Percentiles rank a stretch among this genome's conserved stretches.
phyloP scores from a whole-genome alignment of 1,284 basidiomycete genomes.

The Tausonia pullulans region DNA sequence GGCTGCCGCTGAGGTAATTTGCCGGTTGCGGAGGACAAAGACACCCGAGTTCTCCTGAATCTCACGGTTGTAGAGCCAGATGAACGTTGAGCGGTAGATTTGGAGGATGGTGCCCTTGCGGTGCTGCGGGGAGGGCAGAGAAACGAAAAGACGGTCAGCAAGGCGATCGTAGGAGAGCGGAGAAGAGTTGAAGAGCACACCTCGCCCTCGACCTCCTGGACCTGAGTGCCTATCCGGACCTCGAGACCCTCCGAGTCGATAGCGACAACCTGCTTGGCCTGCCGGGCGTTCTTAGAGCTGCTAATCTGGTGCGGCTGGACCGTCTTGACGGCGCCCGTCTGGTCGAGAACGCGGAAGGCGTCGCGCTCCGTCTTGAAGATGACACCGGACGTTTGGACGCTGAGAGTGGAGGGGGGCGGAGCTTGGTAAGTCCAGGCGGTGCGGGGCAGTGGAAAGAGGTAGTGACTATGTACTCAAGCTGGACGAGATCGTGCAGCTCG shows the following conservation, averaged over 20 bases:
- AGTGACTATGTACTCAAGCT: slow-evolving; percentile 65
- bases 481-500: slow-evolving; percentile 91
- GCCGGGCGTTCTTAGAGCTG: slow-evolving; percentile 54
- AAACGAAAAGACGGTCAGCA: background rate
- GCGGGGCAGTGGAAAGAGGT: background rate
- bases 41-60: slow-evolving; percentile 84
- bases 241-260: slow-evolving; percentile 77
- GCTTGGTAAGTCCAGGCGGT: background rate
- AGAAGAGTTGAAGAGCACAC: slow-evolving; percentile 38
- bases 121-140: slow-evolving; percentile 37
- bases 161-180: background rate
- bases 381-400: slow-evolving; percentile 43
- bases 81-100: slow-evolving; percentile 88
- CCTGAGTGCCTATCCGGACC: slow-evolving; percentile 45
- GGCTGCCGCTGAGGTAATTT: slow-evolving; percentile 44
- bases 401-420: background rate
- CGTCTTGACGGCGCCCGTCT: slow-evolving; percentile 75
- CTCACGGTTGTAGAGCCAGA: slow-evolving; percentile 89
- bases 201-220: slow-evolving; percentile 86
- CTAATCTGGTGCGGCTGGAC: slow-evolving; percentile 94
- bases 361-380: slow-evolving; percentile 96
- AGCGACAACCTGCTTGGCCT: slow-evolving; percentile 68
- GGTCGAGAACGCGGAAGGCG: slow-evolving; percentile 89
- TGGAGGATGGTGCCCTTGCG: slow-evolving; percentile 92
- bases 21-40: slow-evolving; percentile 57